These are phyloP conservation scores for Suillus fuscotomentosus DNA, from an alignment of 768 basidiomycete genomes.

Conservation along the genomic window DNA sequence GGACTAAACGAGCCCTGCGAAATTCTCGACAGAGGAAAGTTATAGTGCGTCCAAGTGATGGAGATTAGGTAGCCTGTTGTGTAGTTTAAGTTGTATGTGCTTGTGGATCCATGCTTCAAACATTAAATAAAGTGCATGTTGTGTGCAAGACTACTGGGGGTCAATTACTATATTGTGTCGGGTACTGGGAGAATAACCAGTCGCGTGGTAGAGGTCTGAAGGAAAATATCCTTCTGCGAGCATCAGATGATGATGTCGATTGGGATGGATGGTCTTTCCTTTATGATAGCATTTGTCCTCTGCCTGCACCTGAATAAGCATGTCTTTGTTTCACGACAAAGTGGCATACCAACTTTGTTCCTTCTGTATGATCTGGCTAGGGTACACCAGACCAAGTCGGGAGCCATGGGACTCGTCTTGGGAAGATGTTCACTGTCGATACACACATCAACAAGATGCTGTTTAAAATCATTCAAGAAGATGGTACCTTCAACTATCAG, in stretches of 20 bases:
- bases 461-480: neutral
- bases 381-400: neutral
- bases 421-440: neutral
- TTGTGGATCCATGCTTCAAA: neutral
- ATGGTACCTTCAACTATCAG: neutral
- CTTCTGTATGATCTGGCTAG: neutral
- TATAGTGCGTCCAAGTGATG: neutral
- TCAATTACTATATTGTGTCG: neutral
- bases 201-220: neutral
- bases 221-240: neutral
- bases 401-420: neutral
- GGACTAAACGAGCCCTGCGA: neutral
- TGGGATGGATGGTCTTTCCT: neutral
- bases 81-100: neutral
- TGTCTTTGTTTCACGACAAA: neutral
- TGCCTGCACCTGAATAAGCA: neutral
- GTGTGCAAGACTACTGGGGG: neutral
- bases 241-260: neutral
- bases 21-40: slow-evolving; percentile 10
- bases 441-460: neutral
- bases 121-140: neutral
- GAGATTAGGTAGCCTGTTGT: neutral
- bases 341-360: neutral
- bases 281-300: neutral
- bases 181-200: neutral